Evolutionary conservation across 2,329 filamentous ascomycete species (phyloP), one percentile per base, ranked within the genome.

Genomic region (Paraphoma sp.): DNA sequence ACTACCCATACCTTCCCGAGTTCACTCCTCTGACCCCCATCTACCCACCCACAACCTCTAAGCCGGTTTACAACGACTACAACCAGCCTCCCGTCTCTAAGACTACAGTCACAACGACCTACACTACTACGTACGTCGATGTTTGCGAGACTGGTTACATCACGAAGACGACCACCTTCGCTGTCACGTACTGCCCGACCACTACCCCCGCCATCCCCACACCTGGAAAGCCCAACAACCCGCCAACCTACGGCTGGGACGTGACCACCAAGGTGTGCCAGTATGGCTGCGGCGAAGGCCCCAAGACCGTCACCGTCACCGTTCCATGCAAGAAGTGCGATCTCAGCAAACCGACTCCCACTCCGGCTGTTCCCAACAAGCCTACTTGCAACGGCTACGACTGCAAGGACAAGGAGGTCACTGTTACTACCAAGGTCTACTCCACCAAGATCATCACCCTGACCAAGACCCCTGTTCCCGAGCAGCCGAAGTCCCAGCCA

Each of bases 141-240:
- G 55, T 74, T 46, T 75, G 73, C 69, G 56, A 67, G 14, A 73
- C 72, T 9, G 72, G 73, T n/a, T 69, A 71, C 59, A 72, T 68
- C 14, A 75, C 73, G 12, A 63, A 65, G 45, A 66, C 64, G 6
- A 70, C 66, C 38, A 71, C 68, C 11, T 61, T 67, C 16, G 69
- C 65, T 9, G 62, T 63, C 6, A 67, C 63, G n/a, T 67, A 67
- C 51, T 56, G 63, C 48, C 60, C 62, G 12, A 56, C 56, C 6
- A 54, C 62, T 28, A 45, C 55, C 4, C 48, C 51, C n/a, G 10
- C 40, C 10, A 10, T 42, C 11, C 36, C 51, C 59, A 17, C 62
- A 53, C 18, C 59, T 59, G 11, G 51, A 16, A 44, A 46, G 18
- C 51, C 51, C n/a, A 43, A 33, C 44, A 48, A 29, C 36, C 44